Evolutionary conservation across 257 asterid species (phyloP).

Genomic region (Paulownia fortunei): DNA sequence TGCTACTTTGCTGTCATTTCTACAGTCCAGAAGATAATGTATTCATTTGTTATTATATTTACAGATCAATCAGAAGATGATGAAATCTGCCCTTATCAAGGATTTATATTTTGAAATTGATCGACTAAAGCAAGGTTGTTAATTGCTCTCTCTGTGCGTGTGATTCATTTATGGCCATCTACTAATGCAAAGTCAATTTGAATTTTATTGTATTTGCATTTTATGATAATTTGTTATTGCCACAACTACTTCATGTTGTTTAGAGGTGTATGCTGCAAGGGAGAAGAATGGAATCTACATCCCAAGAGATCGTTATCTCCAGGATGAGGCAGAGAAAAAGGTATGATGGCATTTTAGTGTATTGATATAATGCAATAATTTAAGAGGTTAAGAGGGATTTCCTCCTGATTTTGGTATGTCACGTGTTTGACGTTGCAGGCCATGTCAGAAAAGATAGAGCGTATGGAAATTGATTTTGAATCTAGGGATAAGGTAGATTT

Average conservation of each 20-base stretch:
- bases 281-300: constrained; percentile 98
- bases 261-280: constrained; percentile 99
- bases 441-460: constrained; percentile 94
- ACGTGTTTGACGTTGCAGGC: constrained; percentile 61
- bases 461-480: constrained; percentile 88
- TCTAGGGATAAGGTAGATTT: constrained; percentile 87
- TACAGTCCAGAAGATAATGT: background rate
- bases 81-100: constrained; percentile 73
- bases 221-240: constrained; percentile 8
- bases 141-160: constrained; percentile 13
- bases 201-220: background rate
- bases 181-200: constrained; percentile 14
- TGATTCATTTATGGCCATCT: background rate
- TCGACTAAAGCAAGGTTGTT: constrained; percentile 91
- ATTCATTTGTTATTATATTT: constrained; percentile 31
- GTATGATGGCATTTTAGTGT: constrained; percentile 37
- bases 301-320: constrained; percentile 96
- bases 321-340: constrained; percentile 99
- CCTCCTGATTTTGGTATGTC: constrained; percentile 10
- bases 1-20: constrained; percentile 28
- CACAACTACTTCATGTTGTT: constrained; percentile 30
- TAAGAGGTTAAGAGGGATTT: constrained; percentile 3
- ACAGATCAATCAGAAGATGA: constrained; percentile 95
- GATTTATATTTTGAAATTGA: constrained; percentile 84
- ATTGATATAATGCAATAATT: constrained; percentile 16